Conservation (phyloP, 371 early-diverging fungal genomes). For the Mucor racemosus region DNA sequence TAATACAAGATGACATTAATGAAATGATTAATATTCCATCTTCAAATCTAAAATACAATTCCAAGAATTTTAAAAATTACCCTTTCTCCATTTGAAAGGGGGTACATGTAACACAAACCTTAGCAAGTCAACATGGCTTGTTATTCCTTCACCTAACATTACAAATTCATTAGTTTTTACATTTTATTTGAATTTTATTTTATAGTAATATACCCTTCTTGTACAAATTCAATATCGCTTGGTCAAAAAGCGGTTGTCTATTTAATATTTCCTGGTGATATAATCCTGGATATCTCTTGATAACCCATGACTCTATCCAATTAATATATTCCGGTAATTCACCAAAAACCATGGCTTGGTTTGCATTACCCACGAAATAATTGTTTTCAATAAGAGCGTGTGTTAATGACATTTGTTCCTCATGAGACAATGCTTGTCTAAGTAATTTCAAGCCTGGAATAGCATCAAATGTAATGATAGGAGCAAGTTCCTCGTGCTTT, state of each 20-base stretch:
- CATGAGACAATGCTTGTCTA: constrained; percentile 36
- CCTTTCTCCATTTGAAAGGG: not conserved
- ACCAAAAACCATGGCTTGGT: constrained; percentile 56
- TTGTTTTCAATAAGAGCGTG: constrained; percentile 31
- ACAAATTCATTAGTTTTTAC: not conserved
- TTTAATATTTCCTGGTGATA: constrained; percentile 27
- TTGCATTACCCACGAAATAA: constrained; percentile 29
- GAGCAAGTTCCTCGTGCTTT: constrained; percentile 10
- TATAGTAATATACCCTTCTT: constrained; percentile 37
- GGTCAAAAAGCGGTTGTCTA: constrained; percentile 48
- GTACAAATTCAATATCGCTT: constrained; percentile 52
- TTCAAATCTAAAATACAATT: constrained; percentile 35
- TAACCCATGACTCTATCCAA: constrained; percentile 25
- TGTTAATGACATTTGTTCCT: constrained; percentile 39
- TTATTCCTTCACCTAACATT: constrained; percentile 44
- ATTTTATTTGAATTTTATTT: not conserved
- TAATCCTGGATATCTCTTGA: constrained; percentile 19
- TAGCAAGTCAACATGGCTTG: constrained; percentile 49
- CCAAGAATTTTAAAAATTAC: not conserved
- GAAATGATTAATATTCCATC: constrained; percentile 53
- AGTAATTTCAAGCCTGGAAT: constrained; percentile 39
- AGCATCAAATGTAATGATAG: not conserved
- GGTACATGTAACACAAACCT: constrained; percentile 22
- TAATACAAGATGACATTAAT: constrained; percentile 49
- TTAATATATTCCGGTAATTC: constrained; percentile 30